These are phyloP conservation scores for Podosphaera xanthii DNA, from an alignment of 2,329 filamentous ascomycete genomes.

Conservation along the genomic window DNA sequence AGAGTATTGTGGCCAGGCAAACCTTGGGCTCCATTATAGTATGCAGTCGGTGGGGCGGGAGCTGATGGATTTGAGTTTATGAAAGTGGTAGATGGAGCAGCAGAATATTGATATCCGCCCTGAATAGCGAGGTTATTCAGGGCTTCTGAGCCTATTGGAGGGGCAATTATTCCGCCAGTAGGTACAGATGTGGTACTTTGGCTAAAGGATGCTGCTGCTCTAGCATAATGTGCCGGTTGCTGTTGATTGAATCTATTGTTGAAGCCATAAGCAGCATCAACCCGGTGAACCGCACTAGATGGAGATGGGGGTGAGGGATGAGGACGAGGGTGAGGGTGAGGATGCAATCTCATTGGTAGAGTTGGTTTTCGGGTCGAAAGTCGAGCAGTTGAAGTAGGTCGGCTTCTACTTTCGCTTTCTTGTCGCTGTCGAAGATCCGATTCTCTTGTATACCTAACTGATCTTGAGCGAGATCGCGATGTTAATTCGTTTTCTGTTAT, in stretches of 20 bases:
- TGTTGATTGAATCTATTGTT: constrained; percentile 18
- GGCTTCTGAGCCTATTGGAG: constrained; percentile 13
- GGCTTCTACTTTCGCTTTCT: constrained; percentile 10
- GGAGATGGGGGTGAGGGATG: constrained; percentile 26
- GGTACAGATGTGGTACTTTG: constrained; percentile 12
- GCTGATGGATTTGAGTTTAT: constrained; percentile 8
- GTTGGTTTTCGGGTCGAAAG: constrained; percentile 19
- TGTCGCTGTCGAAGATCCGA: neutral
- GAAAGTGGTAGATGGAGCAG: constrained; percentile 14
- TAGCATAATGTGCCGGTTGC: constrained; percentile 12
- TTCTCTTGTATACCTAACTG: constrained; percentile 9
- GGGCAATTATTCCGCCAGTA: constrained; percentile 9
- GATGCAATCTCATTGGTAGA: constrained; percentile 20
- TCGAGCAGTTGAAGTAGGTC: constrained; percentile 19
- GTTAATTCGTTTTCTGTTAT: constrained; percentile 20
- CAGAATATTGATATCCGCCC: constrained; percentile 10
- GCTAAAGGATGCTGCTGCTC: constrained; percentile 13
- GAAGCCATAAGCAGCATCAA: constrained; percentile 32
- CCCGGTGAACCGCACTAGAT: constrained; percentile 39
- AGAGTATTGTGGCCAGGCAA: constrained; percentile 14
- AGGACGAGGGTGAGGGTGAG: constrained; percentile 17
- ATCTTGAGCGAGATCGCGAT: constrained; percentile 24
- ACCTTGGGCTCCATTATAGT: constrained; percentile 12
- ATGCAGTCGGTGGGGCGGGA: constrained; percentile 11
- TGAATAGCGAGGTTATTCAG: constrained; percentile 13